Evolutionary conservation across 2,329 filamentous ascomycete genomes (phyloP), one percentile per base, ranked within the genome.

Genomic region (Hysterium pulicare): DNA sequence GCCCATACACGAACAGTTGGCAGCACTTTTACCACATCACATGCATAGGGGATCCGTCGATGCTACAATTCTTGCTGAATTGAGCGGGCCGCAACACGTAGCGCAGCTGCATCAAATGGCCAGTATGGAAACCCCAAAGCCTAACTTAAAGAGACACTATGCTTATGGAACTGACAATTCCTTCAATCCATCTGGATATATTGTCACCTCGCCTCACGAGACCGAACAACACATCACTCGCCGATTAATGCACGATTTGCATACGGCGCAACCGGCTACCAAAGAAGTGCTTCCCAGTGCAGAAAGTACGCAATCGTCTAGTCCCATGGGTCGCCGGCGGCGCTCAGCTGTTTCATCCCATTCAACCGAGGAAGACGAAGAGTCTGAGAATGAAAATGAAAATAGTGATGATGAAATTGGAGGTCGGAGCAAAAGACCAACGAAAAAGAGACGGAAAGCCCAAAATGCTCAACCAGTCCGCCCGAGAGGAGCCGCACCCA

Each of bases 81-180:
- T 54, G 16, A 50, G 13, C 46, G 44, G 23, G n/a, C 4, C 11
- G 32, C 32, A 34, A 19, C 32, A 6, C 4, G 3, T 17, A 6
- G 15, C 3, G 24, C 35, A 5, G 20, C 3, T 15, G 21, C 35
- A 23, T 17, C 37, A 31, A n/a, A 40, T 23, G 16, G 22, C 3
- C 5, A 31, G 5, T 23, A 16, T 19, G 7, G 22, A 20, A 17
- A 17, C 7, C 5, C 9, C 20, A 33, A 13, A 34, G 31, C 10
- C 20, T 17, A 9, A 41, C 10, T 35, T 64, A n/a, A 62, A 61
- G 45, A 46, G 58, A 30, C 49, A 58, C 7, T 66, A 64, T 26
- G 61, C 58, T 0, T 67, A 64, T 39, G 63, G 63, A 19, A 66
- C 62, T 1, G 64, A 67, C 42, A 55, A 54, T 36, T 54, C 58